phyloP scores from a whole-genome alignment of 805 yeast species.

The Candida succiphila region DNA sequence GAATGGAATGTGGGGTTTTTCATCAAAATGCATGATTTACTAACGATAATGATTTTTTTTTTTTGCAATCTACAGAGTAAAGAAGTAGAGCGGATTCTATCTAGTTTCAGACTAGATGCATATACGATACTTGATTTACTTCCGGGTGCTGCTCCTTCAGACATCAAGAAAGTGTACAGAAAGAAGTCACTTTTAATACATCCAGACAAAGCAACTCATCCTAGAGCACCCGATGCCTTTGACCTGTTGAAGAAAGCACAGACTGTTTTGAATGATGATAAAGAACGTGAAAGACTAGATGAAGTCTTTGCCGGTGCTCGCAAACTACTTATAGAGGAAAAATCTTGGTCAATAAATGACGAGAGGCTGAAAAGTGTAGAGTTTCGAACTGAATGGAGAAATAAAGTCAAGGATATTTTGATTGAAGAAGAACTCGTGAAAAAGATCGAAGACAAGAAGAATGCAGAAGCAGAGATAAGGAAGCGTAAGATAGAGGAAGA shows the following conservation, averaged over 20 bases:
- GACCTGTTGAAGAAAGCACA: slow-evolving; percentile 50
- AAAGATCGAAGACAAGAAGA: slow-evolving; percentile 30
- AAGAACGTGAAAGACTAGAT: slow-evolving; percentile 30
- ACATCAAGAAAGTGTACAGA: slow-evolving; percentile 39
- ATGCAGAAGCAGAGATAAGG: slow-evolving; percentile 30
- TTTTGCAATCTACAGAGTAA: slow-evolving; percentile 27
- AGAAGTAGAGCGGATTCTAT: slow-evolving; percentile 47
- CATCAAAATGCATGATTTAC: not conserved
- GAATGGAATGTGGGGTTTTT: not conserved
- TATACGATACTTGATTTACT: slow-evolving; percentile 41
- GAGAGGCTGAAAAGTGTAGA: slow-evolving; percentile 22
- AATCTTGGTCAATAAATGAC: slow-evolving; percentile 27
- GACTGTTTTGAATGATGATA: slow-evolving; percentile 26
- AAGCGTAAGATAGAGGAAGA: slow-evolving; percentile 23
- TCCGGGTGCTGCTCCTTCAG: slow-evolving; percentile 28
- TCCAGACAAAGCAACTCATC: slow-evolving; percentile 53
- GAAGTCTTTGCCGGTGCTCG: slow-evolving; percentile 35
- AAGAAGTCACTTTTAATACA: slow-evolving; percentile 56
- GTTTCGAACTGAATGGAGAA: slow-evolving; percentile 31
- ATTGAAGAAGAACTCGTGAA: slow-evolving; percentile 36
- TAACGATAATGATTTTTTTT: not conserved
- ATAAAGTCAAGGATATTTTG: slow-evolving; percentile 29
- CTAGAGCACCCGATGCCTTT: slow-evolving; percentile 56
- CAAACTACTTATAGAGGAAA: slow-evolving; percentile 24
- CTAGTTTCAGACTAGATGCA: slow-evolving; percentile 38